Evolutionary conservation across 306 rosid species (phyloP).

Genomic region (Citrullus mucosospermus): DNA sequence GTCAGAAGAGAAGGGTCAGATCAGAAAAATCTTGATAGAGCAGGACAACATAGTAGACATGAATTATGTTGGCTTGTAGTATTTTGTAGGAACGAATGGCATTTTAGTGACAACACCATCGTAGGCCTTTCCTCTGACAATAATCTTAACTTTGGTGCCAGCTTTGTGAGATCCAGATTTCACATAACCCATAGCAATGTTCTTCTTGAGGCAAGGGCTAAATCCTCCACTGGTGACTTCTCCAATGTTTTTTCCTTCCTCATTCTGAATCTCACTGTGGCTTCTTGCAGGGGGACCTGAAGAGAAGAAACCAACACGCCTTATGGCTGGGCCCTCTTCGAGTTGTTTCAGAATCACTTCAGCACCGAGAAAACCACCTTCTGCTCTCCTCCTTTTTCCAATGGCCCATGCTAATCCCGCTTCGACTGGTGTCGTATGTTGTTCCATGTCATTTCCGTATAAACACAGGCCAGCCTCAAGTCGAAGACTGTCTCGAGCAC

Average conservation of each 20-base stretch:
- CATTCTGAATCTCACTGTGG: conserved; percentile 90
- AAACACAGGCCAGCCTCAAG: conserved; percentile 94
- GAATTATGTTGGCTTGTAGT: conserved; percentile 72
- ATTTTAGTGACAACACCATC: conserved; percentile 89
- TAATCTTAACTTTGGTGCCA: conserved; percentile 82
- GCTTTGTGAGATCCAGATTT: conserved; percentile 92
- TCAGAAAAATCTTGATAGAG: conserved; percentile 8
- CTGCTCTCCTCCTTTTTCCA: conserved; percentile 92
- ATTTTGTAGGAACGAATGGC: conserved; percentile 93
- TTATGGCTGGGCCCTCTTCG: conserved; percentile 54
- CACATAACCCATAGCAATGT: conserved; percentile 94
- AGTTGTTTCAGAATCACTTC: conserved; percentile 79
- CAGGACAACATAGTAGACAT: conserved; percentile 8
- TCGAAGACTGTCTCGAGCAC: conserved; percentile 92
- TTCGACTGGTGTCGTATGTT: conserved; percentile 80
- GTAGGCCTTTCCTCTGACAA: conserved; percentile 71
- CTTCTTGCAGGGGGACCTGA: conserved; percentile 92
- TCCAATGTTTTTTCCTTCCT: conserved; percentile 67
- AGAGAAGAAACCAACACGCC: conserved; percentile 89
- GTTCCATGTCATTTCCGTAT: conserved; percentile 92
- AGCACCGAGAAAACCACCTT: conserved; percentile 96
- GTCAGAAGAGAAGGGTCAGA: conserved; percentile 2
- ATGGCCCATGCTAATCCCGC: conserved; percentile 98
- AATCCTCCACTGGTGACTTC: conserved; percentile 98
- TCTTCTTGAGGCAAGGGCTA: conserved; percentile 95